phyloP scores from a whole-genome alignment of 2,329 filamentous ascomycete genomes.

The Fusarium bactridioides region DNA sequence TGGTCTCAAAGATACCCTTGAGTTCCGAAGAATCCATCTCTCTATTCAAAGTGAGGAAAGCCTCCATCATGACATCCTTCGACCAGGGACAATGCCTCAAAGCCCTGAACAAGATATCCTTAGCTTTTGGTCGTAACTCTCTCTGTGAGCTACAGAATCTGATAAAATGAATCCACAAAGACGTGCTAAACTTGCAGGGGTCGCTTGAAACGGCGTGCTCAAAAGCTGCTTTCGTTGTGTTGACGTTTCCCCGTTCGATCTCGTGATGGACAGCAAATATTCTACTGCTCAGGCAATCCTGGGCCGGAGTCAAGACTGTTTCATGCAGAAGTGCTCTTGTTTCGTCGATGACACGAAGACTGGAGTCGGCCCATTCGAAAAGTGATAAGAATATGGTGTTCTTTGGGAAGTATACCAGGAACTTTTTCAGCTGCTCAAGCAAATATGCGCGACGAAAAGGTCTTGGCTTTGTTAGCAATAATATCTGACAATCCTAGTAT shows the following conservation, averaged over 20 bases:
- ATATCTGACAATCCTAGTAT: neutral
- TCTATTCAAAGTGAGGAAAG: constrained; percentile 54
- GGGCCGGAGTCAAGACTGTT: constrained; percentile 52
- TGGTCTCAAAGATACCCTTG: constrained; percentile 56
- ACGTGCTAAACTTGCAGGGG: constrained; percentile 49
- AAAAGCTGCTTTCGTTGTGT: constrained; percentile 60
- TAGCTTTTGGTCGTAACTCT: constrained; percentile 52
- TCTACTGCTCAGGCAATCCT: constrained; percentile 55
- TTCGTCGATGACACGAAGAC: constrained; percentile 77
- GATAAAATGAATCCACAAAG: constrained; percentile 61
- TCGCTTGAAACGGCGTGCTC: constrained; percentile 58
- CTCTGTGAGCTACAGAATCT: constrained; percentile 53
- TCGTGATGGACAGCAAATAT: constrained; percentile 63
- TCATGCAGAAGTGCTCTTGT: constrained; percentile 71
- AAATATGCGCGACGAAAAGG: constrained; percentile 74
- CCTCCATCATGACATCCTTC: constrained; percentile 60
- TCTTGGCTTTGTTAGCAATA: constrained; percentile 46
- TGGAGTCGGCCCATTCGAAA: constrained; percentile 76
- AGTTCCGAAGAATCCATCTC: constrained; percentile 59
- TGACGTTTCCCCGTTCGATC: constrained; percentile 54
- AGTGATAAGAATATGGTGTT: constrained; percentile 80
- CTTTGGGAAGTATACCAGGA: constrained; percentile 71
- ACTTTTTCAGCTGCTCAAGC: constrained; percentile 66
- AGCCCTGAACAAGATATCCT: constrained; percentile 58
- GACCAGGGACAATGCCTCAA: constrained; percentile 58